Evolutionary conservation across 2,329 filamentous ascomycete genomes (phyloP).

Genomic region (Helotiales sp.): DNA sequence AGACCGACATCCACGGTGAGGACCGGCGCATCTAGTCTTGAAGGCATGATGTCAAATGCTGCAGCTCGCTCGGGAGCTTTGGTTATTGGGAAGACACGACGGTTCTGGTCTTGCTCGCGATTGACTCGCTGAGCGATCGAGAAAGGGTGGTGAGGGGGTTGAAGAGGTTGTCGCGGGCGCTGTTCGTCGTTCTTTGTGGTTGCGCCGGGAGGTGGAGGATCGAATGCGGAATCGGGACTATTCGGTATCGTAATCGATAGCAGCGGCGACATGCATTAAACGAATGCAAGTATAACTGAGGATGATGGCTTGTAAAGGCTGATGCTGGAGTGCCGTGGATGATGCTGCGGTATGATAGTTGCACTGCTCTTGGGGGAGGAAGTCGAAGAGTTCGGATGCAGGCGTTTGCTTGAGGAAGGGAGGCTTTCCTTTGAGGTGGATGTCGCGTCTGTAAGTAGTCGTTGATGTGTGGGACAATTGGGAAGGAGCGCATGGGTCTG

Average conservation of each 20-base stretch:
- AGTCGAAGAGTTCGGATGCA: conserved; percentile 1
- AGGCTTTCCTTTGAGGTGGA: conserved; percentile 14
- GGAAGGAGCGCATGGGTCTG: conserved; percentile 3
- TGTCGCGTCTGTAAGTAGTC: conserved; percentile 20
- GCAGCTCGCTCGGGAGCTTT: conserved; percentile 34
- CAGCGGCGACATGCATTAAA: conserved; percentile 22
- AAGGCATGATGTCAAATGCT: conserved; percentile 63
- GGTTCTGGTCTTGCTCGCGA: conserved; percentile 31
- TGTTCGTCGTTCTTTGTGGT: not conserved
- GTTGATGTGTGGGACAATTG: conserved; percentile 1
- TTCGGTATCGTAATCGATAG: conserved; percentile 29
- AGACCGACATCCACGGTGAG: conserved; percentile 88
- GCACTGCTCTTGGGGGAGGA: conserved; percentile 3
- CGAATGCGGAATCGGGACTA: conserved; percentile 10
- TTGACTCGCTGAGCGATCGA: conserved; percentile 27
- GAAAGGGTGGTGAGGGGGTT: not conserved
- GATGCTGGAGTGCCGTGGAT: conserved; percentile 10
- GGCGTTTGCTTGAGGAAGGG: conserved; percentile 4
- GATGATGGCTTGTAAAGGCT: conserved; percentile 5
- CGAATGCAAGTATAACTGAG: conserved; percentile 10
- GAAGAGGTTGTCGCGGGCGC: not conserved
- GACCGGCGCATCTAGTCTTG: conserved; percentile 79
- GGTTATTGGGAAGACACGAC: conserved; percentile 29
- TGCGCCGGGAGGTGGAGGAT: not conserved
- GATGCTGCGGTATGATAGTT: conserved; percentile 5